phyloP scores from a whole-genome alignment of 148 eudicot species.

The Rhododendron simsii region DNA sequence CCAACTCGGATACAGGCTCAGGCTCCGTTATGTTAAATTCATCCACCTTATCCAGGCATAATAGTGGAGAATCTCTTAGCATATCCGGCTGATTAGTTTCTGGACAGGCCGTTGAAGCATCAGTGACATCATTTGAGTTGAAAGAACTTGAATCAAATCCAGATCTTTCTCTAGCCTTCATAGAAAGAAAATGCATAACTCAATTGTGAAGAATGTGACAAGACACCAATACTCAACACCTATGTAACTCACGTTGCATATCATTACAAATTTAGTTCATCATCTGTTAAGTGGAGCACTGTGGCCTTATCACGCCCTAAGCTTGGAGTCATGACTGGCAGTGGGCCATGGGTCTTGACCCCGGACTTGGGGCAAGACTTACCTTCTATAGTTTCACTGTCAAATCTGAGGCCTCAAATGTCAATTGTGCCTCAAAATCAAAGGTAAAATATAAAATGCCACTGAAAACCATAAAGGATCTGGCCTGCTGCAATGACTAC shows the following conservation, averaged over 20 bases:
- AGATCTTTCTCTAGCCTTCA: slow-evolving; percentile 36
- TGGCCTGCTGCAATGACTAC: not conserved
- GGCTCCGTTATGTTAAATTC: not conserved
- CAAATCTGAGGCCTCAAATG: not conserved
- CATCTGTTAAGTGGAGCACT: not conserved
- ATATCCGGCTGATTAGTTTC: slow-evolving; percentile 18
- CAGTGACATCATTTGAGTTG: slow-evolving; percentile 16
- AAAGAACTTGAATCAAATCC: slow-evolving; percentile 24
- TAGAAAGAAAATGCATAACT: slow-evolving; percentile 7
- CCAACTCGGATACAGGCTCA: too few relatives aligned
- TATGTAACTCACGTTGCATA: not conserved
- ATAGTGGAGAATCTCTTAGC: slow-evolving; percentile 6
- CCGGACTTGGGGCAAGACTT: not conserved
- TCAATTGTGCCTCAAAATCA: not conserved
- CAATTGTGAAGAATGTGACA: not conserved
- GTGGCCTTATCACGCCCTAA: not conserved
- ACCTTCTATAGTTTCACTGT: not conserved
- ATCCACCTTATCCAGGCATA: slow-evolving; percentile 14
- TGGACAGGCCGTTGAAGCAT: slow-evolving; percentile 14
- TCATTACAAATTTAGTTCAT: not conserved
- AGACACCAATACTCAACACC: not conserved
- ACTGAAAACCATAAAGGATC: not conserved
- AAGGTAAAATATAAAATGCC: not conserved
- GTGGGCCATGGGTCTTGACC: not conserved
- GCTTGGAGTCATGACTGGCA: not conserved